A percentile compares a stretch with the other conserved stretches of the same genome.
These are phyloP conservation scores for Starmerella powellii DNA, from an alignment of 805 yeast species.

Conservation along the genomic window DNA sequence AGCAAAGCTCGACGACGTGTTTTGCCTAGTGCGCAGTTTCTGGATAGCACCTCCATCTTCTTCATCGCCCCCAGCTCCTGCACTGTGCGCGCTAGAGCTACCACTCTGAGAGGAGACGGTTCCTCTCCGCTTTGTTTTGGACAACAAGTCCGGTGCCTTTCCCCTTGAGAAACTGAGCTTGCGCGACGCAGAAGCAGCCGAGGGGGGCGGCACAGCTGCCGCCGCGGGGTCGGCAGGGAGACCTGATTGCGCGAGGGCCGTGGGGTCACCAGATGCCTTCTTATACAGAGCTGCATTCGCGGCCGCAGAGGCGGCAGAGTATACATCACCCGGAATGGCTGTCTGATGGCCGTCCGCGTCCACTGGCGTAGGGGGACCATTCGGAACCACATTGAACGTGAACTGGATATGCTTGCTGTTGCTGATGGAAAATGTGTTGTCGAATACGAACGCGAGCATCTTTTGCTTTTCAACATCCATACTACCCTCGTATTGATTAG, in stretches of 20 bases:
- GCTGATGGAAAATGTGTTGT: conserved; percentile 79
- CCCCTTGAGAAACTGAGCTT: conserved; percentile 1
- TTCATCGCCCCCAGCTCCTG: not conserved
- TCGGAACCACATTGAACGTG: conserved; percentile 23
- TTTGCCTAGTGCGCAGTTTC: conserved; percentile 7
- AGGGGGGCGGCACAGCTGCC: no score
- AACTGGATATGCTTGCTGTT: conserved; percentile 71
- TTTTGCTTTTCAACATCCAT: conserved; percentile 44
- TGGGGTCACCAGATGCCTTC: not conserved
- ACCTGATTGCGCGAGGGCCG: no score
- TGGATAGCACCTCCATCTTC: not conserved
- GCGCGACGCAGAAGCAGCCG: not conserved
- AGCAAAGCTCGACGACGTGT: conserved; percentile 6
- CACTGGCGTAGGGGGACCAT: not conserved
- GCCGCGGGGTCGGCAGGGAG: no score
- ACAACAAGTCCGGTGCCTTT: not conserved
- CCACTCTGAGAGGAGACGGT: not conserved
- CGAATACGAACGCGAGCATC: conserved; percentile 77
- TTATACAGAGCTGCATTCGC: conserved; percentile 6
- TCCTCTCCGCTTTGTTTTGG: not conserved
- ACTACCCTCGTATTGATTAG: conserved; percentile 53
- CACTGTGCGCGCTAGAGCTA: not conserved
- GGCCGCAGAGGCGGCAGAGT: conserved; percentile 7
- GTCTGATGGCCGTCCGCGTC: not conserved
- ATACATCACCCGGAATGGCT: not conserved